phyloP scores from a whole-genome alignment of 768 basidiomycete species.

The Suillus ampliporus region DNA sequence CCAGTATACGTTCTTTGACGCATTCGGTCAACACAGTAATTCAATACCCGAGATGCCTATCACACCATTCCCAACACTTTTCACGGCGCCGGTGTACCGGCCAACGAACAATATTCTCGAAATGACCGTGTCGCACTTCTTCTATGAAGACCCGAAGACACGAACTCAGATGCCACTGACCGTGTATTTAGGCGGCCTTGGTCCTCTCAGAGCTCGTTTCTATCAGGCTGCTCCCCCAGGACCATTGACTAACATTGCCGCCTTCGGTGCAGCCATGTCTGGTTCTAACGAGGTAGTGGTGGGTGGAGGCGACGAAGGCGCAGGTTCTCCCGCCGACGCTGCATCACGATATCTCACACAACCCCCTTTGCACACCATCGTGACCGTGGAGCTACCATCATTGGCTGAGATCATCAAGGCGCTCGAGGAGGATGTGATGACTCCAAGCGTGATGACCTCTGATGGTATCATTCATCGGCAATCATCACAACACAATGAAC shows the following conservation, averaged over 20 bases:
- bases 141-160: slow-evolving; percentile 75
- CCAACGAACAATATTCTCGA: slow-evolving; percentile 77
- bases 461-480: slow-evolving; percentile 35
- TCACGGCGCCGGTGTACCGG: slow-evolving; percentile 78
- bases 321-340: slow-evolving; percentile 22
- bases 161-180: slow-evolving; percentile 73
- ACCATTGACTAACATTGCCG: slow-evolving; percentile 65
- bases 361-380: slow-evolving; percentile 73
- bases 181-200: slow-evolving; percentile 89
- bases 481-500: slow-evolving; percentile 37
- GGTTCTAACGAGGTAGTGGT: slow-evolving; percentile 39
- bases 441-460: slow-evolving; percentile 40
- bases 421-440: slow-evolving; percentile 70
- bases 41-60: slow-evolving; percentile 80
- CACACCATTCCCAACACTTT: slow-evolving; percentile 88
- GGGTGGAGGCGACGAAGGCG: slow-evolving; percentile 27
- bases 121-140: slow-evolving; percentile 87
- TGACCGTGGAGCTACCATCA: slow-evolving; percentile 86
- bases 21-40: slow-evolving; percentile 74
- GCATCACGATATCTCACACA: slow-evolving; percentile 56
- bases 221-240: slow-evolving; percentile 78
- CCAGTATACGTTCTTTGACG: slow-evolving; percentile 94
- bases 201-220: slow-evolving; percentile 79
- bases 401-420: slow-evolving; percentile 78
- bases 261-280: slow-evolving; percentile 57